Evolutionary conservation across 176 grass and related monocot genomes (phyloP).

Genomic region (sorghum (Sorghum bicolor)): Sorghum_bicolor_NCBIv3 NC_012873.2:15701501-15702000

Average conservation of each 20-base stretch:
- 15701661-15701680: neutral
- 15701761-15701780: neutral
- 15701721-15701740: constrained; percentile 7
- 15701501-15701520: constrained; percentile 3
- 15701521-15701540: neutral
- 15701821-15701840: constrained; percentile 52
- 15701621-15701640: constrained; percentile 52
- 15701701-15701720: neutral
- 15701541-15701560: constrained; percentile 19
- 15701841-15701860: constrained; percentile 28
- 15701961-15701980: constrained; percentile 7
- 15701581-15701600: constrained; percentile 76
- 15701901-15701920: neutral
- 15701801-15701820: constrained; percentile 10
- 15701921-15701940: neutral
- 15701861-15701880: constrained; percentile 43
- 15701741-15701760: constrained; percentile 7
- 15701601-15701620: constrained; percentile 58
- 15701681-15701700: neutral
- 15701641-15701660: constrained; percentile 36
- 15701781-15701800: neutral
- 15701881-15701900: constrained; percentile 28
- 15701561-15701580: constrained; percentile 44
- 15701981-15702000: neutral
- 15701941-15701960: neutral